Base-by-base conservation (phyloP, 176 grass and related monocot genomes). In the Musa beccarii region DNA sequence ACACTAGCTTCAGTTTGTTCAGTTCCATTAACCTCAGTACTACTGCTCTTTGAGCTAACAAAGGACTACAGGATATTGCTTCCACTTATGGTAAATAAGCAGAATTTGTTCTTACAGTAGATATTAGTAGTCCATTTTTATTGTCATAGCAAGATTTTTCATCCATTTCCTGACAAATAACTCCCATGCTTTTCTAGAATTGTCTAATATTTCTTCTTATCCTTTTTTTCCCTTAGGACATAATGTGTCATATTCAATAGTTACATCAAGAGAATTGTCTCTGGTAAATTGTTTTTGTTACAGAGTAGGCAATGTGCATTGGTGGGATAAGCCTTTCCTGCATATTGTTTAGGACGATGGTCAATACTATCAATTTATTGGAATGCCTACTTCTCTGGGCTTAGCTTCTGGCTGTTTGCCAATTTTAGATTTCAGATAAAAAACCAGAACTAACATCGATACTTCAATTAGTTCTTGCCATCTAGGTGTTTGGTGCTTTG, bases 41-140 rank as follows among this genome's bases (percentile, higher is more conserved):
- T 99, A 17, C 88, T 99, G 23, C 90, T 99, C 66, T 99, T 99
- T 79, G 95, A 99, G 82, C 83, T 99, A 22, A 99, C 90, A 61
- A 99, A 99, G 87, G 95, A 99, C 74, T 99, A 99, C 76, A 90
- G 88, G 73, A 99, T 99, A 89, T 77, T 99, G 22, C 95, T 94
- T 57, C 95, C 95, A 55, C 80, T 99, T 56, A 99, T 99, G 90
- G 95, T 99, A 89, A 54, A 69, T 72, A 79, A 74, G 10, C 68
- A 70, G 43, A 51, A 68, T 21, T 20, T 51, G 10, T 70, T 70
- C 4, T 43, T 70, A n/a, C 8, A 5, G 6, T 20, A 51, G 23
- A 70, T 50, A 14, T 17, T 69, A 69, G 34, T 68, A 49, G 0
- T 51, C 25, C 15, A 51, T 17, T 9, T 70, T 70, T 70, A 8